A percentile compares a stretch with the other conserved stretches of the same genome.
phyloP scores from a whole-genome alignment of 352 stramenopile species.

The Phytophthora pistaciae region DNA sequence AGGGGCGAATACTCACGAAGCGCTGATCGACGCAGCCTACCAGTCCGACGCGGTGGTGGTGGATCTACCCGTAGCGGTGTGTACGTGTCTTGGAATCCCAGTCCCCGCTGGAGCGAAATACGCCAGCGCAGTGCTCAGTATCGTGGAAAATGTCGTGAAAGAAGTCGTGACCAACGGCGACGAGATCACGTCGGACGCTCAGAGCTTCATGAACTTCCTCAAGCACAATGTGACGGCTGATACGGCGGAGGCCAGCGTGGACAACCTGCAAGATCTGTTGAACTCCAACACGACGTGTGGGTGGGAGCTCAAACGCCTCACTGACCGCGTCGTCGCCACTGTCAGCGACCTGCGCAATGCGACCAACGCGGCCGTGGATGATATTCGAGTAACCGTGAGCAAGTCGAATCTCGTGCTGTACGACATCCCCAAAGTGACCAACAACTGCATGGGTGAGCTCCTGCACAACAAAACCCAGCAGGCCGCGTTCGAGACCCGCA shows the following conservation, averaged over 20 bases:
- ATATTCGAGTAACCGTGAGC: constrained; percentile 28
- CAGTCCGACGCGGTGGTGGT: constrained; percentile 23
- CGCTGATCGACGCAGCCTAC: constrained; percentile 18
- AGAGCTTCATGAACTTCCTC: constrained; percentile 31
- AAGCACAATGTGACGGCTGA: constrained; percentile 24
- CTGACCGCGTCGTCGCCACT: constrained; percentile 13
- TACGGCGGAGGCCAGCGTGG: constrained; percentile 13
- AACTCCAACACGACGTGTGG: constrained; percentile 26
- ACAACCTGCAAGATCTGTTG: constrained; percentile 23
- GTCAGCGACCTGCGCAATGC: constrained; percentile 24
- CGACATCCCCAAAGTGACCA: constrained; percentile 28
- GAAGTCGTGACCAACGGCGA: constrained; percentile 28
- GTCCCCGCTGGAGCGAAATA: constrained; percentile 22
- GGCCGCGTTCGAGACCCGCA: constrained; percentile 27
- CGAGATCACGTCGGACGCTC: constrained; percentile 23
- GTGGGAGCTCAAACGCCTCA: constrained; percentile 31
- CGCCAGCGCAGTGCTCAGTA: constrained; percentile 10
- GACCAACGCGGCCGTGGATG: constrained; percentile 15
- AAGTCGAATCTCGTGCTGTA: constrained; percentile 24
- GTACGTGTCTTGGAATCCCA: constrained; percentile 20
- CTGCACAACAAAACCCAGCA: constrained; percentile 25
- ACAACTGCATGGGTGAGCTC: constrained; percentile 31
- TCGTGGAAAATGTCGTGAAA: constrained; percentile 33
- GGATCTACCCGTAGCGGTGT: constrained; percentile 24
- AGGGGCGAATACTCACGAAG: constrained; percentile 9